Evolutionary conservation across 306 rosid genomes (phyloP), one percentile per base, ranked within the genome.

Genomic region (Crataegus laevigata): DNA sequence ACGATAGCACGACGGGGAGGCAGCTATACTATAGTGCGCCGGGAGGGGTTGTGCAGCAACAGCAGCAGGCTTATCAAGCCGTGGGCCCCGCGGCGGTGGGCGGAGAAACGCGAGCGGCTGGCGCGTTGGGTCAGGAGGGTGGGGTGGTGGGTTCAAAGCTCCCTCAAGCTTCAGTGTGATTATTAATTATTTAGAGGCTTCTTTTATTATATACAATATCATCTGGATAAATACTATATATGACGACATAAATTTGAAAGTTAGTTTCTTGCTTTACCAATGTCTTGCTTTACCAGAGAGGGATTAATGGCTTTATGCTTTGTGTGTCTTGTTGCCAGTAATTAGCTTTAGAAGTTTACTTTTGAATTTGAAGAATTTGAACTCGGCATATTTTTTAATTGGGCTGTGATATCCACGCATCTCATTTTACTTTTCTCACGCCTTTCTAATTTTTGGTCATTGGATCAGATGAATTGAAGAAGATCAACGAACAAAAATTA

Each of bases 11-110:
- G 6, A 81, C 77, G 61, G 94, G 97, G 62, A 90, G 98, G 77
- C 98, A 90, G 34, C 89, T 94, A 47, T 94, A 90, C 79, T 94
- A 90, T 43, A 82, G 89, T 30, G 71, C 88, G 5, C 83, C 82
- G 2, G 93, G 89, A 1, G 93, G 93, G 3, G 63, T 79, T 59
- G 70, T 79, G 74, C 62, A 68, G 55, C 57, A 66, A 5, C 84
- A 80, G 51, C 69, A 87, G 34, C 79, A 52, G 72, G 55, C 61
- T 12, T 75, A 64, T 25, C 55, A 69, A 2, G 67, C 77, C 0
- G 34, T 64, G 52, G 61, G 71, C 13, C 78, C 78, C 43, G 78
- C 81, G 50, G 67, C 83, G 0, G 81, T 61, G 3, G 51, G 81
- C 5, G 73, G 78, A 3, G 93, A 87, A 19, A 22, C 77, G 54